Evolutionary conservation across 1,284 basidiomycete genomes (phyloP), one percentile per base, ranked within the genome.

Genomic region (Sutorius eximius): DNA sequence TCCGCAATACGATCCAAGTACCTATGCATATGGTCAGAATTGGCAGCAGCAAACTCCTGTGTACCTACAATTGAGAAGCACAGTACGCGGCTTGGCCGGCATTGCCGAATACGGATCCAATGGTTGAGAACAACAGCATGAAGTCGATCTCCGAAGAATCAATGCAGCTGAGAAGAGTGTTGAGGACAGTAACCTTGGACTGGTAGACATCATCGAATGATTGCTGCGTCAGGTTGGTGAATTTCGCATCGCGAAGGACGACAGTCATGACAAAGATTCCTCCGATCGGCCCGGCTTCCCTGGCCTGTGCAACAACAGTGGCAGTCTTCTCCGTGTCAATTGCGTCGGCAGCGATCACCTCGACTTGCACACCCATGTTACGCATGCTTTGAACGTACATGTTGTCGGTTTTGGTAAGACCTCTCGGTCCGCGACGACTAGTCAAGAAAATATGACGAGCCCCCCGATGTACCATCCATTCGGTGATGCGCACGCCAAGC

Each of bases 41-140:
- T 3, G 7, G 16, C 3, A 42, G 12, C 12, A 32, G 47, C 2
- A 11, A 55, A 20, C 9, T n/a, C 1, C 9, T 33, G n/a, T n/a
- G 2, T 24, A 5, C 63, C 57, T 29, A 68, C 62, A 70, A 40
- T 55, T 70, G 66, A 2, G 69, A 61, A 20, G 66, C 67, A 20
- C 64, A 67, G 44, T 71, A 72, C 13, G 69, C 60, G 7, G 71
- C 68, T 56, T 71, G 69, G 15, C 69, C 71, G 3, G 70, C 68
- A 47, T 72, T 72, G 1, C 69, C 69, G 22, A 71, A 71, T 0
- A 71, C 61, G 10, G 67, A 67, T 13, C 68, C 65, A 20, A 67
- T 66, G 0, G 70, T 72, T 1, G 69, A 72, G 58, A 71, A 70
- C 34, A 71, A 52, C 8, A 71, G 33, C 1, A 71, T 48, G 45